A percentile compares a stretch with the other conserved stretches of the same genome.
Evolutionary conservation across 2,329 filamentous ascomycete species (phyloP).

Genomic region (Stenocarpella maydis): DNA sequence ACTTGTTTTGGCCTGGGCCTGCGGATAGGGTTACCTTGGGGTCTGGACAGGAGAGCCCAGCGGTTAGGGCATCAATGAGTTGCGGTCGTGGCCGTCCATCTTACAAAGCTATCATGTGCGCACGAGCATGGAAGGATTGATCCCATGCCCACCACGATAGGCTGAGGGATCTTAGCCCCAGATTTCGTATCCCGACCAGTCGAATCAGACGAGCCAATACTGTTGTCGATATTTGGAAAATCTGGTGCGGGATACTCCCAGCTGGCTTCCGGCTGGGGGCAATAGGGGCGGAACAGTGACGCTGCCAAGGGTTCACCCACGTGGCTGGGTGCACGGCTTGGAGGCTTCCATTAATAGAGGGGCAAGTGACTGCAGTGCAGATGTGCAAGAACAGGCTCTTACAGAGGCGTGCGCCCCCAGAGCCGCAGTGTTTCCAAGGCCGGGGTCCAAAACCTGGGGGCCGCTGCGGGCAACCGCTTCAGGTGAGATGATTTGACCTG

Average conservation of each 20-base stretch:
- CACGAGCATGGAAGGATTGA: conserved; percentile 16
- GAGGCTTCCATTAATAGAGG: conserved; percentile 14
- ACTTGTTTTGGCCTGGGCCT: conserved; percentile 7
- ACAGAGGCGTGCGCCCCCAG: conserved; percentile 8
- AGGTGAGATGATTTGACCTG: neutral
- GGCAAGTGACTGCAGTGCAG: neutral
- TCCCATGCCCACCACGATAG: conserved; percentile 9
- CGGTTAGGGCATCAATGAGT: neutral
- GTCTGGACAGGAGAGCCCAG: neutral
- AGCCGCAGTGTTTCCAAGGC: neutral
- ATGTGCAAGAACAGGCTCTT: neutral
- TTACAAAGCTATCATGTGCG: conserved; percentile 15
- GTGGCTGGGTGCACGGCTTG: conserved; percentile 15
- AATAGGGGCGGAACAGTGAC: conserved; percentile 2
- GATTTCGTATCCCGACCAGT: conserved; percentile 27
- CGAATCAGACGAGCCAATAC: neutral
- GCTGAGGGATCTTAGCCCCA: conserved; percentile 1
- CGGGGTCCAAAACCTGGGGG: conserved; percentile 3
- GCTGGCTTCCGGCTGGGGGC: conserved; percentile 10
- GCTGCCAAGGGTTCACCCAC: conserved; percentile 13
- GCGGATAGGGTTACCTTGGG: conserved; percentile 10
- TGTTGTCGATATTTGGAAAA: neutral
- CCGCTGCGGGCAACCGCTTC: conserved; percentile 2
- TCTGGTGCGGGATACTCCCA: neutral
- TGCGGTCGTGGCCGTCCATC: neutral